Percentiles rank a stretch among this genome's conserved stretches.
These are phyloP conservation scores for Podaxis sp. DNA, from an alignment of 768 basidiomycete genomes.

Conservation along the genomic window DNA sequence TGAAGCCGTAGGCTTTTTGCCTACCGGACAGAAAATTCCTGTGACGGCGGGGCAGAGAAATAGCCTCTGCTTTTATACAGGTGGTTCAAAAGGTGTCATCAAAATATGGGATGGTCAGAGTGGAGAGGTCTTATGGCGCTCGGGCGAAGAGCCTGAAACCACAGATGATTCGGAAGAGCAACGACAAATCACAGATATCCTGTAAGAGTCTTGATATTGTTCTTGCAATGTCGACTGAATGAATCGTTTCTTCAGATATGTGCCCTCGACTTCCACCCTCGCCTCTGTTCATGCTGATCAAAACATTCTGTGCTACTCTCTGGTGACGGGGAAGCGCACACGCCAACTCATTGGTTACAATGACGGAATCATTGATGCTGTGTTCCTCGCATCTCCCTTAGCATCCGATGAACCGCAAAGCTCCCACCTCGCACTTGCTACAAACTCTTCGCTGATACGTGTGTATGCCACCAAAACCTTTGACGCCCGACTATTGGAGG, in stretches of 20 bases:
- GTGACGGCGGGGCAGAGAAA: constrained; percentile 39
- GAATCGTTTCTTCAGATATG: constrained; percentile 52
- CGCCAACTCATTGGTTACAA: constrained; percentile 96
- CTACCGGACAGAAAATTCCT: constrained; percentile 46
- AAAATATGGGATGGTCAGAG: constrained; percentile 81
- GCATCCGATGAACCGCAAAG: constrained; percentile 38
- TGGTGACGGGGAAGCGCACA: constrained; percentile 58
- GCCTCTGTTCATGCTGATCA: constrained; percentile 93
- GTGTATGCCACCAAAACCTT: constrained; percentile 76
- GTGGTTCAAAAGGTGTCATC: constrained; percentile 85
- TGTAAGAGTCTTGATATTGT: constrained; percentile 54
- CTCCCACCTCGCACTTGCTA: constrained; percentile 88
- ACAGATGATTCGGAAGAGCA: constrained; percentile 70
- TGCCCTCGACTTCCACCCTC: constrained; percentile 60
- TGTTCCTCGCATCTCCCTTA: constrained; percentile 58
- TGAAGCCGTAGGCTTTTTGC: constrained; percentile 80
- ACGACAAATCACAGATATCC: constrained; percentile 74
- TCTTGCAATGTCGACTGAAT: constrained; percentile 10
- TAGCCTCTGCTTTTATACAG: constrained; percentile 76
- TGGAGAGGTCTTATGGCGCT: constrained; percentile 60
- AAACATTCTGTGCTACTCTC: constrained; percentile 90
- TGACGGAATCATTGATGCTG: constrained; percentile 93
- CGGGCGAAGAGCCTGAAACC: constrained; percentile 49
- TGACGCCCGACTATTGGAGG: constrained; percentile 83
- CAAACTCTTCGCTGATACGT: constrained; percentile 94